phyloP scores from a whole-genome alignment of 208 protist genomes.

The Crithidia acanthocephali region DNA sequence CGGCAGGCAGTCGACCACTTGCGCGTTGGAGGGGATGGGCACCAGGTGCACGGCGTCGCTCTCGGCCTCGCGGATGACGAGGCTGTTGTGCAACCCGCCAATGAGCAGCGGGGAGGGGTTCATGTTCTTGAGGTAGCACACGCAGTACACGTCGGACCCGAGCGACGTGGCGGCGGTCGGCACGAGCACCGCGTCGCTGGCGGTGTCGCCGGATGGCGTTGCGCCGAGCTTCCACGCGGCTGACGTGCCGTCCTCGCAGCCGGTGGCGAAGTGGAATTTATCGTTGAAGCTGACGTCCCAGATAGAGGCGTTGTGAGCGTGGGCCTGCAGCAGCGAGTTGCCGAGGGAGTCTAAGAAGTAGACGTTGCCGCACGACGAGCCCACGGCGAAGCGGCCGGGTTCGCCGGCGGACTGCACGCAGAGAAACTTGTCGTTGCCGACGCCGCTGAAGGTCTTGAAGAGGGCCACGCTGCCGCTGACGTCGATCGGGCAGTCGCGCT shows the following conservation, averaged over 20 bases:
- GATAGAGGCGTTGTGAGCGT: constrained; percentile 78
- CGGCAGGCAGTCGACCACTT: constrained; percentile 73
- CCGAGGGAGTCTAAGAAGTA: constrained; percentile 85
- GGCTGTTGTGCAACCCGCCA: constrained; percentile 70
- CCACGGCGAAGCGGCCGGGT: constrained; percentile 72
- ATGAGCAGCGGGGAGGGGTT: constrained; percentile 59
- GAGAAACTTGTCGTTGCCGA: constrained; percentile 79
- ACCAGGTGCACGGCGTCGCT: constrained; percentile 47
- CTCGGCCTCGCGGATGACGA: constrained; percentile 57
- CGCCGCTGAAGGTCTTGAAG: constrained; percentile 62
- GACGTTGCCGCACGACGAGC: constrained; percentile 79
- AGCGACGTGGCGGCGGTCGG: constrained; percentile 58
- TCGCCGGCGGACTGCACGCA: constrained; percentile 68
- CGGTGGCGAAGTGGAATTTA: constrained; percentile 76
- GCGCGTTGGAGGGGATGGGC: constrained; percentile 62
- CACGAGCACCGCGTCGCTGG: constrained; percentile 41
- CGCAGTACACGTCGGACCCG: constrained; percentile 78
- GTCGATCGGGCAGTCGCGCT: constrained; percentile 48
- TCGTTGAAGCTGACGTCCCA: constrained; percentile 81
- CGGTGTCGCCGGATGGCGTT: constrained; percentile 6
- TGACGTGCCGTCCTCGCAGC: constrained; percentile 75
- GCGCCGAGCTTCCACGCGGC: constrained; percentile 62
- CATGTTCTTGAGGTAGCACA: constrained; percentile 63
- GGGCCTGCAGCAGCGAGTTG: constrained; percentile 81
- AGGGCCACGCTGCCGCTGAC: constrained; percentile 72